Base-by-base conservation (phyloP, 2,329 filamentous ascomycete genomes). In the Claviceps sp. region DNA sequence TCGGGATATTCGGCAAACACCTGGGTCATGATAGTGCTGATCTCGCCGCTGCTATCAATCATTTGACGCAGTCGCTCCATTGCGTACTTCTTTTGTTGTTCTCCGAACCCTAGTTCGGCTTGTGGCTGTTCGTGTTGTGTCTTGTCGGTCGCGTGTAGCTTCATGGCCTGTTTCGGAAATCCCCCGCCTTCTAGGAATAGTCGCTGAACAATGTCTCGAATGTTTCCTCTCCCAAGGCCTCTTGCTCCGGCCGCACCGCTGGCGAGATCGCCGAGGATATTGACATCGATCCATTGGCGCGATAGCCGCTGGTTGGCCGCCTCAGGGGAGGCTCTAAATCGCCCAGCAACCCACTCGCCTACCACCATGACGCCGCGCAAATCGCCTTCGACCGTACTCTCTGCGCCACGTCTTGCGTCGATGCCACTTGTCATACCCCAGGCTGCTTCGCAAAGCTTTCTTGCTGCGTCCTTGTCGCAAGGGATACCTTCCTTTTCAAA, bases 401-500 rank as follows among this genome's bases (percentile, higher is more conserved):
- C 84, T 19, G 82, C 80, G 0, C 84, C 83, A 41, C 78, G 78
- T 48, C 78, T 81, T 22, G 78, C 79, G 57, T 89, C 84, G 52
- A 84, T 78, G n/a, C 83, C 81, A 55, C 76, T 82, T 16, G 77
- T 81, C 64, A 90, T 84, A 10, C 87, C 87, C 85, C 87, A 93
- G 0, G 86, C 84, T 8, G 85, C 81, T 67, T 94, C 88, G 57
- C 88, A 93, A 1, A 94, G 70, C 61, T 87, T 85, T 57, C 93
- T 79, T 4, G 93, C 88, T 1, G 89, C 93, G 61, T 97, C 93
- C 54, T 82, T 84, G 60, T 98, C 93, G 58, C 87, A 93, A 0
- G 83, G 78, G 16, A 98, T 87, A 1, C 87, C 87, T 69, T 98
- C 93, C 59, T 85, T 90, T 54, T 87, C 82, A 58, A 98, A 96